Evolutionary conservation across 1,139 yeast species (phyloP), one percentile per base, ranked within the genome.

Genomic region (Saccharomyces hybrid): DNA sequence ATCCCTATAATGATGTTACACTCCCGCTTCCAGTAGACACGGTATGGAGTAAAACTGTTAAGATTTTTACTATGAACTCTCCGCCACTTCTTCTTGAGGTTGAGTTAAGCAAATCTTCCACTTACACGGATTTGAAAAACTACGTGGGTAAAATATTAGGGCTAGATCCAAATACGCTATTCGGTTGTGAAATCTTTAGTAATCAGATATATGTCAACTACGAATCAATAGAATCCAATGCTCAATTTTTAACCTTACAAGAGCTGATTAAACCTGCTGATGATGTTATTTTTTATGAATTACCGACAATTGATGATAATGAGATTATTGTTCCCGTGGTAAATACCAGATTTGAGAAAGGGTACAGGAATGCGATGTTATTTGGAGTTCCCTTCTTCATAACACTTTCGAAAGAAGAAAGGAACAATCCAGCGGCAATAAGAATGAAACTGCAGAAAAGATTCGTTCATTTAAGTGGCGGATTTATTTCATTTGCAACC

Each of bases 1-100:
- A 93, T 68, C 99, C 99, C 0, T 93, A 84, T 67, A 88, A 84
- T 73, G 98, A 90, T 66, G 73, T 93, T 60, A 91, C 99, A 0
- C 74, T 93, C 50, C 98, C 98, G 0, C 74, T 93, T 48, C 98
- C 98, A 0, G 82, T 86, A 11, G 82, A 82, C 52, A 81, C 83
- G 51, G 77, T 80, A 55, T 91, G 98, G 97, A 73, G 76, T 41
- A 86, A 83, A 50, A 80, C 80, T 12, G 77, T 91, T 49, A 75
- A 79, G 1, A 74, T 89, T 26, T 79, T 91, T 38, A 84, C 87
- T 26, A 77, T 80, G 49, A 71, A 76, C 27, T 82, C 82, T 1
- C 71, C 70, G 1, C 79, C 82, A 0, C 70, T 73, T 68, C 68
- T 71, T 9, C 70, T 86, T 19, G 90, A 86, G 61, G 88, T 90